phyloP scores from a whole-genome alignment of 164 flowering plant species.

The Liriodendron chinense region DNA sequence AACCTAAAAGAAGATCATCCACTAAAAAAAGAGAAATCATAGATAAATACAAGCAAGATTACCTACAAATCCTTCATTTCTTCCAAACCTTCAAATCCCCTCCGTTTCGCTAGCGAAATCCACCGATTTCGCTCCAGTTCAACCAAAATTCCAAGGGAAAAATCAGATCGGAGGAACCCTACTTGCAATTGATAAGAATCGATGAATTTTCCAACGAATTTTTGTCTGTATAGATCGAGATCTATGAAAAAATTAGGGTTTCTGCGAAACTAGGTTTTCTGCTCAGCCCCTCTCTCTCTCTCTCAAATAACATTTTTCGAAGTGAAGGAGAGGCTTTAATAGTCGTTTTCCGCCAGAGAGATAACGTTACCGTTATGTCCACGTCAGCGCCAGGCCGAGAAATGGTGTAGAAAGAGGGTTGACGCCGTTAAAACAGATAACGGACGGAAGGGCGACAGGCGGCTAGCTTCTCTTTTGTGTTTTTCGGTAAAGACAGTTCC shows the following conservation, averaged over 20 bases:
- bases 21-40: no score
- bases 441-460: background rate
- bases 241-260: background rate
- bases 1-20: no score
- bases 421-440: background rate
- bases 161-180: background rate
- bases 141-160: background rate
- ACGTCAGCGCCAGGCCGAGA: background rate
- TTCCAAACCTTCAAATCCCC: no score
- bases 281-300: no score
- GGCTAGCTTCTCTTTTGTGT: background rate
- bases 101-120: background rate
- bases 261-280: no score
- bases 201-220: background rate
- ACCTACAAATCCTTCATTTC: no score
- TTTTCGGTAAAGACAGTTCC: no score
- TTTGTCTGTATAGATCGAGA: background rate
- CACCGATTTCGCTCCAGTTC: background rate
- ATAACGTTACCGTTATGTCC: background rate
- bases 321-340: background rate
- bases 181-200: background rate
- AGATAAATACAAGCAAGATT: no score
- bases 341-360: background rate
- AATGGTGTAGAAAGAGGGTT: background rate
- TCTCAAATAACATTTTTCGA: no score